Percentiles rank a stretch among this genome's conserved stretches.
Evolutionary conservation across 2,329 filamentous ascomycete genomes (phyloP).

Genomic region (Emmonsia crescens): DNA sequence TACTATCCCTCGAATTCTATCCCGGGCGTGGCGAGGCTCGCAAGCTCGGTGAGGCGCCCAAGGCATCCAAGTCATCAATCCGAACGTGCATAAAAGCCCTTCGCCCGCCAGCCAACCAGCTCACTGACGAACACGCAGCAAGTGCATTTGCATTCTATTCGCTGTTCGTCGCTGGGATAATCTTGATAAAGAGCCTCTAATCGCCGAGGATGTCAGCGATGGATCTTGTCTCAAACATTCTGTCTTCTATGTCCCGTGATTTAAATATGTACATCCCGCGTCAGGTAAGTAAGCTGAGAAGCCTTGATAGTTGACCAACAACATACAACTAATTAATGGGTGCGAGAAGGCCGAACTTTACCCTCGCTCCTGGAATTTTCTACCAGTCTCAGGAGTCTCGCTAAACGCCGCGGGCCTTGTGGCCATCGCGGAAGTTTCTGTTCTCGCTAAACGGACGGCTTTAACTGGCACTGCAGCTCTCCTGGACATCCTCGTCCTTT

Average conservation of each 20-base stretch:
- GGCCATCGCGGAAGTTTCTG: conserved; percentile 49
- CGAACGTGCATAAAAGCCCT: background rate
- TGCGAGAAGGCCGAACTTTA: background rate
- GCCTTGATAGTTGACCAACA: background rate
- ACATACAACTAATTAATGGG: background rate
- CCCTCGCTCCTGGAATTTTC: background rate
- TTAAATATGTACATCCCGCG: background rate
- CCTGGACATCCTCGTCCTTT: conserved; percentile 47
- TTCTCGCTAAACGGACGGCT: conserved; percentile 45
- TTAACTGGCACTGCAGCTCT: conserved; percentile 47
- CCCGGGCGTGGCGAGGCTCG: background rate
- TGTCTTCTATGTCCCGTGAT: background rate
- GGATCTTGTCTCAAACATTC: background rate
- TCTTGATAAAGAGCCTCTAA: background rate
- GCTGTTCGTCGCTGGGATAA: too few species aligned
- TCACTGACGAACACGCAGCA: background rate
- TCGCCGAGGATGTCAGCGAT: background rate
- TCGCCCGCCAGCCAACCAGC: background rate
- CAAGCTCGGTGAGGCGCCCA: background rate
- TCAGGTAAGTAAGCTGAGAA: background rate
- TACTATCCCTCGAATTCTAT: background rate
- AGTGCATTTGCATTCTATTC: background rate
- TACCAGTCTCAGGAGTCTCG: conserved; percentile 18
- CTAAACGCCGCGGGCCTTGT: conserved; percentile 46
- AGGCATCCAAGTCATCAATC: background rate